Evolutionary conservation across 1,139 yeast genomes (phyloP), one percentile per base, ranked within the genome.

Genomic region (Hyphopichia buzzinii): DNA sequence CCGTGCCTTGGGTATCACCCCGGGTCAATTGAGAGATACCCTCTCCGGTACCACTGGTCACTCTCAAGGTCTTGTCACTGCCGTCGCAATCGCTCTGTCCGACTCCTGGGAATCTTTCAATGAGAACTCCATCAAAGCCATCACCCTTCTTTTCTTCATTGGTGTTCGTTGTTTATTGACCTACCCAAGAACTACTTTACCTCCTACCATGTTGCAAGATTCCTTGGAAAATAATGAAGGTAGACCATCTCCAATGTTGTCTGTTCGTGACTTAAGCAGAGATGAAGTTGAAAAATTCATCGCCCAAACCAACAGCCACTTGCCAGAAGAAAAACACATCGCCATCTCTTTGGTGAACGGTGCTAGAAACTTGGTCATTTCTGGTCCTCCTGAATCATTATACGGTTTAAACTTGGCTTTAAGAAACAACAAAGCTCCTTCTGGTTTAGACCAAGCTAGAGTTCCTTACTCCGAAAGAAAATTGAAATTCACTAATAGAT

Each of bases 371-470:
- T 76, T 89, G 70, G 98, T 92, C 42, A 87, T 92, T 38, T 81
- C 95, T 26, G 99, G 99, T 62, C 98, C 98, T 36, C 97, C 98
- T 39, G 96, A 89, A 73, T 89, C 97, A n/a, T 74, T 92, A 49
- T 92, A 92, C 55, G 99, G 99, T 73, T 79, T 92, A 55, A 90
- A 90, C 67, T 75, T 92, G 57, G 78, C 92, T 42, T 75, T 92
- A 60, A 84, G 98, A 74, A 87, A 88, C 67, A 86, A 89, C 46
- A 92, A 92, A 72, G 97, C 97, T 35, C 87, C 95, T 40, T 73
- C 92, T 37, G 97, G 97, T 36, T 77, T 88, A 54, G 96, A 90
- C 57, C 98, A 92, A 73, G 84, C 96, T 40, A 81, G 98, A 69
- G 77, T 89, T 42, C 99, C 99, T 40, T 77, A 72, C 69, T 82